phyloP scores from a whole-genome alignment of 352 stramenopile genomes.

The Thalassiosira mediterranea region DNA sequence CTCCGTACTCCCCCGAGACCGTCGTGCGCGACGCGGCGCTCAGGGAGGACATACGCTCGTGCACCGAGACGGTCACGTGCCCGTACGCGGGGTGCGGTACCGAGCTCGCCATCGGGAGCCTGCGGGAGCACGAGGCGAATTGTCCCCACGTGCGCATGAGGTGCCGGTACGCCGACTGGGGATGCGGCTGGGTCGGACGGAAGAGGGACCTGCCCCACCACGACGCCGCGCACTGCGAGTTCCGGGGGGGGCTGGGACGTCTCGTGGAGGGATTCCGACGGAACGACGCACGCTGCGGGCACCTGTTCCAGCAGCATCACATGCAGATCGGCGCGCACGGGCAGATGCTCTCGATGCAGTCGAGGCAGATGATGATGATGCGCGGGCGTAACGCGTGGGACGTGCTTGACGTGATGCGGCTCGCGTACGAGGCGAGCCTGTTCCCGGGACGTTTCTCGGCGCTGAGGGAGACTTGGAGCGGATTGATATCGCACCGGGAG shows the following conservation, averaged over 20 bases:
- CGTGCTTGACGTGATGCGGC: conserved; percentile 27
- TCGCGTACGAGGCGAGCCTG: conserved; percentile 25
- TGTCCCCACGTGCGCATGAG: conserved; percentile 32
- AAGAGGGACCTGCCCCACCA: conserved; percentile 24
- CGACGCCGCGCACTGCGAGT: conserved; percentile 12
- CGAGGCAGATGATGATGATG: conserved; percentile 31
- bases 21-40: conserved; percentile 22
- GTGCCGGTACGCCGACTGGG: conserved; percentile 46
- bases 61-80: conserved; percentile 26
- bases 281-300: neutral
- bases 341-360: conserved; percentile 24
- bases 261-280: conserved; percentile 30
- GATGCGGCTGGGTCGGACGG: conserved; percentile 41
- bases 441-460: conserved; percentile 25
- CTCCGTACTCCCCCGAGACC: conserved; percentile 3
- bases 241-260: neutral
- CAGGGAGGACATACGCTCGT: conserved; percentile 26
- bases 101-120: conserved; percentile 5
- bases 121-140: conserved; percentile 29
- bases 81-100: conserved; percentile 28
- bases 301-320: conserved; percentile 19
- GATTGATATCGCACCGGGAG: conserved; percentile 8
- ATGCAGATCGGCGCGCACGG: conserved; percentile 7
- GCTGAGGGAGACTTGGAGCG: conserved; percentile 22
- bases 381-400: conserved; percentile 20